Evolutionary conservation across 2,329 filamentous ascomycete genomes (phyloP), one percentile per base, ranked within the genome.

Genomic region (Neonectria punicea): DNA sequence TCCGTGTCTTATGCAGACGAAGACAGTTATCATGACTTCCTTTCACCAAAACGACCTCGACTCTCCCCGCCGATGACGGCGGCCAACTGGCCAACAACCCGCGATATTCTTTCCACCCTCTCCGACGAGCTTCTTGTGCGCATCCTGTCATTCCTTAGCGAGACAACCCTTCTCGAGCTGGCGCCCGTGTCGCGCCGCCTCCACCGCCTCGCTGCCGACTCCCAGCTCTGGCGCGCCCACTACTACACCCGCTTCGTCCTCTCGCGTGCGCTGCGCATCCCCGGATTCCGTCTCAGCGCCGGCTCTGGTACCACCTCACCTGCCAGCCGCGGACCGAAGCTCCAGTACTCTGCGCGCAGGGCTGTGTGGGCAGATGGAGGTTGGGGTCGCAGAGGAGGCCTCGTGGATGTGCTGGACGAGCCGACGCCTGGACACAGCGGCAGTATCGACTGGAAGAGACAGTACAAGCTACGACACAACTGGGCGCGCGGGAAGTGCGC

Each of bases 181-280:
- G 82, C 85, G 6, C 82, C 89, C 59, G 85, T 94, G n/a, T 98
- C 93, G 2, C 88, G 82, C 58, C 93, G 92, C 64, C 92, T 97
- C 75, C 85, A 89, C 71, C 84, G 84, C 43, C 85, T 98, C 18
- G 87, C 93, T 8, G 85, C 87, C 59, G 96, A 98, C 78, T 91
- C 92, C 1, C 93, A 98, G 76, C 82, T 98, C 61, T 99, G 96
- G 96, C 96, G 95, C 78, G 86, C 87, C 14, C 88, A 93, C 54
- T 99, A 97, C 80, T 97, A 97, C 80, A 86, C 89, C 28, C 90
- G 92, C 67, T 98, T 97, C 79, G 93, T 98, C 32, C 86, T 92
- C 39, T 94, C 93, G 43, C 89, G 94, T 74, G 92, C 92, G 39
- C 86, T 92, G 70, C 89, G 92, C 63, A 89, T 95, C 61, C 92